Percentiles rank a stretch among this genome's conserved stretches.
These are phyloP conservation scores for Verticillium nonalfalfae DNA, from an alignment of 2,329 filamentous ascomycete genomes.

Conservation along the genomic window DNA sequence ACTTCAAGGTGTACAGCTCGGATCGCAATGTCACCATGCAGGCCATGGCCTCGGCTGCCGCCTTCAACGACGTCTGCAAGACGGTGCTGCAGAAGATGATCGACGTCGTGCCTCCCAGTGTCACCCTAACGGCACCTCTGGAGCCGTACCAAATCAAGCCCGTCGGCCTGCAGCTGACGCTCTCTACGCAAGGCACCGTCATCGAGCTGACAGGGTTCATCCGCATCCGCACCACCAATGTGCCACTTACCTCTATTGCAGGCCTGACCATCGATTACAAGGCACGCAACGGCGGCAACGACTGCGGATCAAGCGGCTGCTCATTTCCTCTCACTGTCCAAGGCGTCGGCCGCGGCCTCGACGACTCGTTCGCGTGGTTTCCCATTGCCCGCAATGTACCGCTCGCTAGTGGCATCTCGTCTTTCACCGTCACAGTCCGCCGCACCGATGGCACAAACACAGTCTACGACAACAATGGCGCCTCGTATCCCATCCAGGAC, in stretches of 20 bases:
- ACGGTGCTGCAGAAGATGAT: conserved; percentile 54
- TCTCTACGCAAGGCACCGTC: conserved; percentile 39
- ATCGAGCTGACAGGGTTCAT: conserved; percentile 49
- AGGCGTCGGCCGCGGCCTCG: conserved; percentile 48
- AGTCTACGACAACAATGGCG: conserved; percentile 50
- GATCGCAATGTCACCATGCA: conserved; percentile 50
- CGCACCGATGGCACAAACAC: conserved; percentile 37
- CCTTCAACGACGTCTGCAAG: conserved; percentile 42
- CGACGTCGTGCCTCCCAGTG: conserved; percentile 47
- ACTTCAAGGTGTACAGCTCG: conserved; percentile 48
- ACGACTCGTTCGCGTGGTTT: conserved; percentile 53
- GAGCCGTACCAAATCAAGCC: conserved; percentile 55
- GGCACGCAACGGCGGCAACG: conserved; percentile 41
- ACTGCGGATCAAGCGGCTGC: conserved; percentile 35
- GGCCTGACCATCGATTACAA: conserved; percentile 49
- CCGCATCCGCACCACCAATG: conserved; percentile 46
- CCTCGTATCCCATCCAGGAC: conserved; percentile 47
- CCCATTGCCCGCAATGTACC: conserved; percentile 44
- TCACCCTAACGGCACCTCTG: conserved; percentile 45
- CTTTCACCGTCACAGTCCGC: conserved; percentile 49
- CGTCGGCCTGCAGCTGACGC: conserved; percentile 46
- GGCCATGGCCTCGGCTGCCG: conserved; percentile 33
- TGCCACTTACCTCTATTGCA: conserved; percentile 32
- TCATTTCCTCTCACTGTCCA: conserved; percentile 37
- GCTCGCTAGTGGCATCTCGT: conserved; percentile 52